phyloP scores from a whole-genome alignment of 2,329 filamentous ascomycete species.

The Chaetomiaceae sp. region DNA sequence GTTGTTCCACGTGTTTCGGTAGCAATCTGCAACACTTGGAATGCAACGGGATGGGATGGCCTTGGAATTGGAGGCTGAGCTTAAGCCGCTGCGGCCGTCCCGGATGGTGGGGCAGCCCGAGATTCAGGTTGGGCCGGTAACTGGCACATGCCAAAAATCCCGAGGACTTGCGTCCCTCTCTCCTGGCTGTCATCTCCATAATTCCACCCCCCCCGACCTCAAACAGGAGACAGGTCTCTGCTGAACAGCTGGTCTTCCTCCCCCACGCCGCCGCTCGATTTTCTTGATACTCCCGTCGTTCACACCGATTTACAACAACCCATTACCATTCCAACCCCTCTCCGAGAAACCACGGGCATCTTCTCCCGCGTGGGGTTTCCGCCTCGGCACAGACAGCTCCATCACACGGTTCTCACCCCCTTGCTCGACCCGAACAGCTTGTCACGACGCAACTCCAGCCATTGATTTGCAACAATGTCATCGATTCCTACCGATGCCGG shows the following conservation, averaged over 20 bases:
- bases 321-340: background rate
- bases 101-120: too few relatives aligned
- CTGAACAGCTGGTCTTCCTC: background rate
- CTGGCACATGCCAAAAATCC: too few relatives aligned
- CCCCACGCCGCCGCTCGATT: background rate
- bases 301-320: background rate
- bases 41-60: too few relatives aligned
- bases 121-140: too few relatives aligned
- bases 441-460: background rate
- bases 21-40: too few relatives aligned
- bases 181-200: too few relatives aligned
- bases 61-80: too few relatives aligned
- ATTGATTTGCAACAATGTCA: constrained; percentile 18
- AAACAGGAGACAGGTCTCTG: background rate
- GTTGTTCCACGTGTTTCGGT: too few relatives aligned
- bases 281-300: too few relatives aligned
- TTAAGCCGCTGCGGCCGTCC: too few relatives aligned
- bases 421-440: background rate
- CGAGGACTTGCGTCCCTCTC: too few relatives aligned
- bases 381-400: background rate
- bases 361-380: background rate
- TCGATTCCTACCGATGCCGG: constrained; percentile 19
- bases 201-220: background rate
- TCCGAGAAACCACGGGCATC: background rate
- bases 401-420: too few relatives aligned